These are phyloP conservation scores for Ophidiomyces ophidiicola DNA, from an alignment of 2,329 filamentous ascomycete species.

Conservation along the genomic window DNA sequence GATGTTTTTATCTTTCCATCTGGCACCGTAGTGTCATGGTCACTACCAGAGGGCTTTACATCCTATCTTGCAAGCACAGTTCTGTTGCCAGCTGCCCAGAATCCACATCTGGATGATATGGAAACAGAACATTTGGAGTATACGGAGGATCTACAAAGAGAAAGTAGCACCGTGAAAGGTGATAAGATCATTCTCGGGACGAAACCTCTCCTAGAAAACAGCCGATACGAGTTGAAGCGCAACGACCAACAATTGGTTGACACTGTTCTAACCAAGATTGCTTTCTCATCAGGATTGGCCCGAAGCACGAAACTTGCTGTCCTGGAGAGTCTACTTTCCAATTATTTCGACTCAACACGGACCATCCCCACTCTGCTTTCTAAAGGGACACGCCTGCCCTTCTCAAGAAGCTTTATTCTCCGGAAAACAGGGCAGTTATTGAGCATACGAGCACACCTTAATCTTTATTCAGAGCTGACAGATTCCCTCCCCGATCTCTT, in stretches of 20 bases:
- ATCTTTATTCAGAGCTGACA: conserved; percentile 92
- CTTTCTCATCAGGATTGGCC: conserved; percentile 87
- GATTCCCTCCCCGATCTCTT: conserved; percentile 92
- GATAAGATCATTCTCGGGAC: conserved; percentile 86
- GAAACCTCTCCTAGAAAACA: conserved; percentile 34
- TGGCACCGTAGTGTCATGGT: conserved; percentile 87
- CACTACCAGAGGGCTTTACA: conserved; percentile 63
- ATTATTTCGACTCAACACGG: conserved; percentile 78
- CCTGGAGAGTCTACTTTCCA: conserved; percentile 66
- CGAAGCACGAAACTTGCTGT: conserved; percentile 88
- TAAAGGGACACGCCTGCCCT: conserved; percentile 50
- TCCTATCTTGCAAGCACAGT: conserved; percentile 56
- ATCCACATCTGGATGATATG: conserved; percentile 56
- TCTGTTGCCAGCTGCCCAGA: conserved; percentile 62
- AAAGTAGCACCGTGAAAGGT: conserved; percentile 66
- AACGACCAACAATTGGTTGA: conserved; percentile 35
- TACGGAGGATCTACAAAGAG: conserved; percentile 57
- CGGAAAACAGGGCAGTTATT: conserved; percentile 89
- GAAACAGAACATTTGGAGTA: conserved; percentile 90
- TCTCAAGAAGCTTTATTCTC: conserved; percentile 65
- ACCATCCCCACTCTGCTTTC: conserved; percentile 69
- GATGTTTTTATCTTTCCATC: conserved; percentile 96
- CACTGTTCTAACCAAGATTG: conserved; percentile 77
- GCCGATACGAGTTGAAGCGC: conserved; percentile 17
- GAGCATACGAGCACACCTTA: conserved; percentile 78